phyloP scores from a whole-genome alignment of 2,329 filamentous ascomycete genomes.

The Aspergillus amoenus region DNA sequence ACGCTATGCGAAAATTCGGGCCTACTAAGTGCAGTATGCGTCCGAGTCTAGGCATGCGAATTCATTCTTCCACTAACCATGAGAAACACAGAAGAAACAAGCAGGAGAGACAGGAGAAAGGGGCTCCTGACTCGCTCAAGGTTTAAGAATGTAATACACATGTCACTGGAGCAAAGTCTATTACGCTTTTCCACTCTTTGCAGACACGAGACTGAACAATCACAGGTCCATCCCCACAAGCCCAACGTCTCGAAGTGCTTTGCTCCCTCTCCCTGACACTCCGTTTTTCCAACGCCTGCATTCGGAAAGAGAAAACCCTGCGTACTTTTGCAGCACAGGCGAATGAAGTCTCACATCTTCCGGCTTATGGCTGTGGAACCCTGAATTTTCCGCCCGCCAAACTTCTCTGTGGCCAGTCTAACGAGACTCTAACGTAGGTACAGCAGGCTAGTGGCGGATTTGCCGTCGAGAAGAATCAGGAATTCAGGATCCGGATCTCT shows the following conservation, averaged over 20 bases:
- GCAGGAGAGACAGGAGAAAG: not conserved
- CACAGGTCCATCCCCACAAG: too few species aligned
- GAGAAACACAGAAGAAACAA: too few species aligned
- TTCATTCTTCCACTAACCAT: conserved; percentile 3
- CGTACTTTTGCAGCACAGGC: not conserved
- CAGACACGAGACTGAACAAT: too few species aligned
- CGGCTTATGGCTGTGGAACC: not conserved
- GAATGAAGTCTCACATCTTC: not conserved
- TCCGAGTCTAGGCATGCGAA: not conserved
- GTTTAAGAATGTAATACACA: not conserved
- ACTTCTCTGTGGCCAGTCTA: not conserved
- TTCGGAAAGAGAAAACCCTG: not conserved
- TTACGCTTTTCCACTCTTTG: too few species aligned
- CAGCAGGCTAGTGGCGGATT: conserved; percentile 4
- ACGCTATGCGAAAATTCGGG: conserved; percentile 6
- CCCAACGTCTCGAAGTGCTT: too few species aligned
- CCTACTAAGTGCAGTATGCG: not conserved
- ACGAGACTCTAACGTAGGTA: conserved; percentile 6
- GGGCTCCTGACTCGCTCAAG: not conserved
- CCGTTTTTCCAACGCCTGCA: not conserved
- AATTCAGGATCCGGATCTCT: not conserved
- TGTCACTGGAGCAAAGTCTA: not conserved
- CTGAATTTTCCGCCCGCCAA: not conserved
- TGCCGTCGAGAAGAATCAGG: not conserved
- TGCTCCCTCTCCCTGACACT: too few species aligned